These are phyloP conservation scores for Colletotrichum abscissum DNA, from an alignment of 2,329 filamentous ascomycete species.

Conservation along the genomic window DNA sequence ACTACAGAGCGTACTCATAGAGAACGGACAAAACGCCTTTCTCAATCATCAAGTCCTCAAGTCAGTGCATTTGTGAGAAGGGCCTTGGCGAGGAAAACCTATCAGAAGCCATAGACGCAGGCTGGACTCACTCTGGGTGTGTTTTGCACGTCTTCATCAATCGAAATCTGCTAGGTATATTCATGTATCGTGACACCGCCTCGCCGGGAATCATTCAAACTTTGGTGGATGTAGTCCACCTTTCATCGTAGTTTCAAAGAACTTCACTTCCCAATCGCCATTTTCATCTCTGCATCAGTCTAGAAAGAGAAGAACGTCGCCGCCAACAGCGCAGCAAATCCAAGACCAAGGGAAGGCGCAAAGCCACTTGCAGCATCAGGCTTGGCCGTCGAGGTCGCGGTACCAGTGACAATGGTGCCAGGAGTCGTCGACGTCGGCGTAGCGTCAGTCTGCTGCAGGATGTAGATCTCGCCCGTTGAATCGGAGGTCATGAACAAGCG, in stretches of 20 bases:
- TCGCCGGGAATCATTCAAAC: neutral
- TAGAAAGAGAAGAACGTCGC: neutral
- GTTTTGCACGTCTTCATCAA: neutral
- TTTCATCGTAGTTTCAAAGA: too few species aligned
- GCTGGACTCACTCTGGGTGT: neutral
- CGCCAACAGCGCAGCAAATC: neutral
- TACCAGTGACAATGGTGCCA: conserved; percentile 16
- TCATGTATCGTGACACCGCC: neutral
- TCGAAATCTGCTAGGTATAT: neutral
- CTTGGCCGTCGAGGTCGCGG: neutral
- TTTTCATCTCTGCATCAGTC: neutral
- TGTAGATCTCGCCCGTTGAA: conserved; percentile 73
- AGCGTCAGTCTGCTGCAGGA: conserved; percentile 49
- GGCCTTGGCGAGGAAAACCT: too few species aligned
- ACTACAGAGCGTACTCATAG: neutral
- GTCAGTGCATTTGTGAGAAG: neutral
- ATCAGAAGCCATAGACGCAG: neutral
- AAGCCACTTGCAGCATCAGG: conserved; percentile 6
- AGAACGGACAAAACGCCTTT: neutral
- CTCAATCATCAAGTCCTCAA: neutral
- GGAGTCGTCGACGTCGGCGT: conserved; percentile 20
- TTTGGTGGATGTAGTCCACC: neutral
- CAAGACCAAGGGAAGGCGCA: neutral
- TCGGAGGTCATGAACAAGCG: conserved; percentile 73
- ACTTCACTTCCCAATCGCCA: neutral